phyloP scores from a whole-genome alignment of 495 filamentous ascomycete genomes.

The Talaromyces proteolyticus region DNA sequence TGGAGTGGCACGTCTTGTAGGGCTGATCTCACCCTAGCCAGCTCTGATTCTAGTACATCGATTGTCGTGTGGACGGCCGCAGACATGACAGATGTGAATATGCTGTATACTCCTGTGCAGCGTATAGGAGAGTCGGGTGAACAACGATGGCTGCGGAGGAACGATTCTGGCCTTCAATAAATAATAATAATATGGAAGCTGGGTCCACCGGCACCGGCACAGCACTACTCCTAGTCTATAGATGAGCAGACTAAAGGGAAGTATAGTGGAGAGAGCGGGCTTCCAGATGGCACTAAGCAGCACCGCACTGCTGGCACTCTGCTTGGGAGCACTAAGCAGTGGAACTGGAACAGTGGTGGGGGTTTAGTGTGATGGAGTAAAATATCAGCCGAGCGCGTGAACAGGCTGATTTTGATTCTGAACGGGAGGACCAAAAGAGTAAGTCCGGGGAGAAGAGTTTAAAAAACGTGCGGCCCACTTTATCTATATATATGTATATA shows the following conservation, averaged over 20 bases:
- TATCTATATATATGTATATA: too few relatives aligned
- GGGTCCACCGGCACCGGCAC: too few relatives aligned
- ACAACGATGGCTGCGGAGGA: neutral
- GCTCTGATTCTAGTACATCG: conserved; percentile 35
- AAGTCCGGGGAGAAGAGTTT: conserved; percentile 12
- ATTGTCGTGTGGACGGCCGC: conserved; percentile 37
- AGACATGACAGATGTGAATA: neutral
- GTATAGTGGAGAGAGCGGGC: neutral
- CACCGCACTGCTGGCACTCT: too few relatives aligned
- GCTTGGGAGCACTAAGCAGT: too few relatives aligned
- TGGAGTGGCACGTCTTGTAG: conserved; percentile 33
- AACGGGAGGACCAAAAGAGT: conserved; percentile 14
- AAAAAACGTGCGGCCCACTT: conserved; percentile 1
- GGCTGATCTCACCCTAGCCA: conserved; percentile 36
- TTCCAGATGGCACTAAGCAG: neutral
- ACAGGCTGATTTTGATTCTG: neutral
- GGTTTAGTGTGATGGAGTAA: neutral
- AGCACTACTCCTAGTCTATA: too few relatives aligned
- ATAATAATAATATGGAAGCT: too few relatives aligned
- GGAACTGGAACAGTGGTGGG: too few relatives aligned
- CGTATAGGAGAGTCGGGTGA: neutral
- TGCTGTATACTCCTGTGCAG: neutral
- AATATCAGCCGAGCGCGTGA: neutral
- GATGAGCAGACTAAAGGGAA: neutral
- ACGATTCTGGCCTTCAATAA: too few relatives aligned